Percentiles rank a stretch among this genome's conserved stretches.
phyloP scores from a whole-genome alignment of 768 basidiomycete genomes.

The Suillus brevipes region DNA sequence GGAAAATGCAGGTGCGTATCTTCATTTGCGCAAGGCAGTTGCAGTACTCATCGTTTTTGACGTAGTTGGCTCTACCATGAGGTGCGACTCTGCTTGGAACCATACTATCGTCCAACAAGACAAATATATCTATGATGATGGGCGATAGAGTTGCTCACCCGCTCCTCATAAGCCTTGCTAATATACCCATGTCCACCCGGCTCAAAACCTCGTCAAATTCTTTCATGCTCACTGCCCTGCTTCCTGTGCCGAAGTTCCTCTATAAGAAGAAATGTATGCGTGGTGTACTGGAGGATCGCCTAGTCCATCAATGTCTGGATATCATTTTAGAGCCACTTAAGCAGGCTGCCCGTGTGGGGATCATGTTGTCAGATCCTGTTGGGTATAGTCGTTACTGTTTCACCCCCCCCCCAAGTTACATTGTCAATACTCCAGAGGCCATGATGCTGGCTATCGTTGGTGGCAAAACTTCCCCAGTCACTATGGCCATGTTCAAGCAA shows the following conservation, averaged over 20 bases:
- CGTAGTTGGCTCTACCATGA: slow-evolving; percentile 16
- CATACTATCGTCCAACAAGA: slow-evolving; percentile 34
- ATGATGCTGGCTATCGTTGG: no score
- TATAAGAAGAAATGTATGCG: slow-evolving; percentile 5
- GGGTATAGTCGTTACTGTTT: no score
- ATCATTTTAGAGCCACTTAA: no score
- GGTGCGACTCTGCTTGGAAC: slow-evolving; percentile 24
- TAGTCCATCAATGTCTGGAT: no score
- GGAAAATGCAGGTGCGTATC: slow-evolving; percentile 12
- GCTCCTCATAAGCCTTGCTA: slow-evolving; percentile 31
- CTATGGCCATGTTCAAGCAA: no score
- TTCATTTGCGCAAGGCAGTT: accelerated
- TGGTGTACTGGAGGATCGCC: no score
- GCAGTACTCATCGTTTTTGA: not conserved
- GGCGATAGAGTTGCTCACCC: slow-evolving; percentile 33
- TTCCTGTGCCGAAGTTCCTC: slow-evolving; percentile 18
- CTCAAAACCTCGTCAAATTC: slow-evolving; percentile 28
- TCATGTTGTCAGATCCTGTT: no score
- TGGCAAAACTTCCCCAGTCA: no score
- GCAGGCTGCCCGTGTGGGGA: no score
- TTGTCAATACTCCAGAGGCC: no score
- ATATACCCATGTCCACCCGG: slow-evolving; percentile 27
- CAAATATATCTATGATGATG: slow-evolving; percentile 30
- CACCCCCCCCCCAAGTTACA: no score
- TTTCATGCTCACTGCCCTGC: slow-evolving; percentile 18